phyloP scores from a whole-genome alignment of 768 basidiomycete species.

The Suillus discolor region DNA sequence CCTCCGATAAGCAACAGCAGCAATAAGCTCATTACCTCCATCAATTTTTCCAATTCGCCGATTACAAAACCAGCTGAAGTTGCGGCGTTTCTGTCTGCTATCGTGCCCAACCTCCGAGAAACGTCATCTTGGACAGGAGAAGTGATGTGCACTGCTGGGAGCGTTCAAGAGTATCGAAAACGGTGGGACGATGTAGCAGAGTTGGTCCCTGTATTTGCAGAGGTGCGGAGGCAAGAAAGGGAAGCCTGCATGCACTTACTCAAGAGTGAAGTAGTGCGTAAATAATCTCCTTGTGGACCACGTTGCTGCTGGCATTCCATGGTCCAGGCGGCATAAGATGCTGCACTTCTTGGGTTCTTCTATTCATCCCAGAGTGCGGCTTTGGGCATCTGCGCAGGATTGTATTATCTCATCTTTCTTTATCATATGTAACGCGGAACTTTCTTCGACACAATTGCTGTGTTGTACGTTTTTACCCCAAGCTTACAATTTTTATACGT shows the following conservation, averaged over 20 bases:
- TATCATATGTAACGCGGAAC: neutral
- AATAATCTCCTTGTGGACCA: neutral
- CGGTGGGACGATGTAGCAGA: neutral
- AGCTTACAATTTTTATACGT: neutral
- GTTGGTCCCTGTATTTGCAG: slow-evolving; percentile 1
- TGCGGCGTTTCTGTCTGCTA: slow-evolving; percentile 29
- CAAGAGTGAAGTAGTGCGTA: neutral
- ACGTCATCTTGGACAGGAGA: slow-evolving; percentile 28
- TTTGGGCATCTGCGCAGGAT: neutral
- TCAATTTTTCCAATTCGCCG: slow-evolving; percentile 32
- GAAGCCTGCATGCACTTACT: neutral
- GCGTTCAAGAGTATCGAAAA: neutral
- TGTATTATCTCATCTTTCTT: neutral
- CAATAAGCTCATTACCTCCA: slow-evolving; percentile 23
- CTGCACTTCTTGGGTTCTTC: neutral
- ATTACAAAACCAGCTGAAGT: slow-evolving; percentile 31
- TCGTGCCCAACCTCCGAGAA: slow-evolving; percentile 32
- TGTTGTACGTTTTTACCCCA: neutral
- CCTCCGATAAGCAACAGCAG: neutral
- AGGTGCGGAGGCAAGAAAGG: slow-evolving; percentile 6
- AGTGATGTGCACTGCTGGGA: neutral
- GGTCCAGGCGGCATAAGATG: too few relatives aligned
- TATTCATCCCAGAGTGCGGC: neutral
- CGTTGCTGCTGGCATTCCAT: neutral
- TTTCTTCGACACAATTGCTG: neutral